These are phyloP conservation scores for Trametes maxima DNA, from an alignment of 768 basidiomycete species.

Conservation along the genomic window DNA sequence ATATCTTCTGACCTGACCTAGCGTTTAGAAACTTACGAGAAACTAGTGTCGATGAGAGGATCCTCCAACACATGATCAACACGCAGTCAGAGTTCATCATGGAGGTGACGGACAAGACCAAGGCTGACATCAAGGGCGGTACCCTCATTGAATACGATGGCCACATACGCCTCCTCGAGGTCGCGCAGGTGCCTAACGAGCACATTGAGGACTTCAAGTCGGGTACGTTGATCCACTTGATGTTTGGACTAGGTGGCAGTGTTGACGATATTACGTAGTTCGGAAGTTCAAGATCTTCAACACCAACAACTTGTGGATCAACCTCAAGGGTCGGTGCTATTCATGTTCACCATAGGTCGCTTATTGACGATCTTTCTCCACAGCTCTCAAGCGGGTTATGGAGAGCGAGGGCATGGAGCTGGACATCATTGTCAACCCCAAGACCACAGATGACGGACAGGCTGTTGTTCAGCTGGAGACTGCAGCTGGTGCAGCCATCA, in stretches of 20 bases:
- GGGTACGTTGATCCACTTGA: slow-evolving; percentile 41
- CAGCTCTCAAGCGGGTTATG: slow-evolving; percentile 90
- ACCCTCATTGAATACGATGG: slow-evolving; percentile 93
- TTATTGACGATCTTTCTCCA: slow-evolving; percentile 6
- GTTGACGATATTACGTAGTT: slow-evolving; percentile 38
- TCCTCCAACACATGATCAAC: slow-evolving; percentile 86
- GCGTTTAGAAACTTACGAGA: background rate
- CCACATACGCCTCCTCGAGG: slow-evolving; percentile 84
- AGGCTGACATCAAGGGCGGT: slow-evolving; percentile 82
- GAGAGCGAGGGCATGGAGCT: slow-evolving; percentile 84
- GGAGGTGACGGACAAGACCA: slow-evolving; percentile 97
- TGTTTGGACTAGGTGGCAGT: slow-evolving; percentile 4
- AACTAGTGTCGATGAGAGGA: slow-evolving; percentile 43
- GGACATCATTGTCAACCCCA: slow-evolving; percentile 94
- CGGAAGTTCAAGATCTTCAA: slow-evolving; percentile 95
- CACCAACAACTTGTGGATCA: slow-evolving; percentile 83
- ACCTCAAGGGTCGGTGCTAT: slow-evolving; percentile 61
- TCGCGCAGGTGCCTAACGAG: slow-evolving; percentile 92
- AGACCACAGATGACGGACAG: slow-evolving; percentile 83
- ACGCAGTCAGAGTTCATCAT: slow-evolving; percentile 84
- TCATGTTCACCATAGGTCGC: background rate
- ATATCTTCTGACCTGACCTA: background rate
- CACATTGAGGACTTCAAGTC: slow-evolving; percentile 92
- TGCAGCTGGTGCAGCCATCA: slow-evolving; percentile 91
- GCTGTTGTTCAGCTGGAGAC: slow-evolving; percentile 60